Conservation (phyloP, 2,329 filamentous ascomycete genomes). For the Alternaria alternata region DNA sequence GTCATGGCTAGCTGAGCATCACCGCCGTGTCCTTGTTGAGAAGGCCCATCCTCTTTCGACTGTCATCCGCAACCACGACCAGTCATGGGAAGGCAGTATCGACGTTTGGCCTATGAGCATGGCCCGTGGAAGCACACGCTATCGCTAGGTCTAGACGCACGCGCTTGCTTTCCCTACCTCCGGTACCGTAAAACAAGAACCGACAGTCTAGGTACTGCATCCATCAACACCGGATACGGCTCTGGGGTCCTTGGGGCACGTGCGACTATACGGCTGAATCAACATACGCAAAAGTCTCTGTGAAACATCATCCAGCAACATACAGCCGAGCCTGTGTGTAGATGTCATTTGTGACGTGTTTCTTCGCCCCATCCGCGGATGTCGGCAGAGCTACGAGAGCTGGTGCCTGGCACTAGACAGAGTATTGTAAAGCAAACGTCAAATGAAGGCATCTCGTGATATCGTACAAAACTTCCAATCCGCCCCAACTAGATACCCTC, state of each 20-base stretch:
- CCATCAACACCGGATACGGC: background rate
- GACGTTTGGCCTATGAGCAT: constrained; percentile 5
- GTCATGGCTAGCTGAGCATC: background rate
- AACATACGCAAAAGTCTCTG: background rate
- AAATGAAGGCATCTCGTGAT: constrained; percentile 2
- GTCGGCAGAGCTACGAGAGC: background rate
- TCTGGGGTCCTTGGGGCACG: background rate
- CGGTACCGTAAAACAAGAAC: background rate
- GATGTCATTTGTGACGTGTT: background rate
- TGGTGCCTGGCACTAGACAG: background rate
- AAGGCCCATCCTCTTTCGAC: background rate
- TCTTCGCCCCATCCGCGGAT: constrained; percentile 1
- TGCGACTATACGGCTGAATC: background rate
- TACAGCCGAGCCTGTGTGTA: background rate
- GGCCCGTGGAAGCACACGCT: background rate
- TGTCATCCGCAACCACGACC: background rate
- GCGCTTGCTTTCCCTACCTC: background rate
- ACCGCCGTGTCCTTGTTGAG: background rate
- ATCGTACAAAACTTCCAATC: background rate
- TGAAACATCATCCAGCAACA: background rate
- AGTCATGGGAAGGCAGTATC: background rate
- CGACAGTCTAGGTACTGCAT: background rate
- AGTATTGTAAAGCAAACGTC: background rate
- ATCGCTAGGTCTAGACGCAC: constrained; percentile 17
- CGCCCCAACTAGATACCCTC: background rate